These are phyloP conservation scores for Leccinum olivaceopallidum DNA, from an alignment of 768 basidiomycete species.

Conservation along the genomic window DNA sequence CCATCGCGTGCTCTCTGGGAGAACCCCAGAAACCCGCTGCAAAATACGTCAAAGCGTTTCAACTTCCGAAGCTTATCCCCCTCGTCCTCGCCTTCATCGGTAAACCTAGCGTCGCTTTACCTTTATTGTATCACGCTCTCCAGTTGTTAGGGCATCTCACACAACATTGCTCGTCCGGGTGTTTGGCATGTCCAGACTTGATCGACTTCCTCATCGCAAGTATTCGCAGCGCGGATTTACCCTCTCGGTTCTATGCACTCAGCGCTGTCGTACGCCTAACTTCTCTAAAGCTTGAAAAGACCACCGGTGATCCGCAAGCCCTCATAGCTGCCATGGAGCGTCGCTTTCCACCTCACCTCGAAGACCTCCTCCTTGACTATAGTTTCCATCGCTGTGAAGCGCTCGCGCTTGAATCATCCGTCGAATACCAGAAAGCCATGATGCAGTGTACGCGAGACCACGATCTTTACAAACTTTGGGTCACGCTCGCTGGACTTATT, in stretches of 20 bases:
- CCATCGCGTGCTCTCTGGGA: too few relatives aligned
- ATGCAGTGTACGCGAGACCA: slow-evolving; percentile 45
- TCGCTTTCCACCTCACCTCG: slow-evolving; percentile 47
- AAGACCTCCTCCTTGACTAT: slow-evolving; percentile 47
- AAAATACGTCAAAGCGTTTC: too few relatives aligned
- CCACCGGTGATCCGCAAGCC: slow-evolving; percentile 43
- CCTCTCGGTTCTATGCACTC: slow-evolving; percentile 35
- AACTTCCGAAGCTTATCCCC: too few relatives aligned
- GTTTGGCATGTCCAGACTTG: too few relatives aligned
- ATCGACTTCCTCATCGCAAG: too few relatives aligned
- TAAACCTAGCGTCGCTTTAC: too few relatives aligned
- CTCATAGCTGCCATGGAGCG: slow-evolving; percentile 45
- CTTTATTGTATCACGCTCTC: too few relatives aligned
- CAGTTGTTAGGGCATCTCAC: too few relatives aligned
- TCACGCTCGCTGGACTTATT: slow-evolving; percentile 49
- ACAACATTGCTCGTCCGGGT: too few relatives aligned
- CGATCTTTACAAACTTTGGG: slow-evolving; percentile 52
- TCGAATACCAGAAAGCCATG: slow-evolving; percentile 54
- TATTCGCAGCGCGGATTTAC: too few relatives aligned
- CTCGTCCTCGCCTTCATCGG: too few relatives aligned
- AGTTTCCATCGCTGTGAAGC: slow-evolving; percentile 48
- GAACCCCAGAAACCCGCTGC: too few relatives aligned
- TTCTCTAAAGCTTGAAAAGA: slow-evolving; percentile 43
- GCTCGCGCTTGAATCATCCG: slow-evolving; percentile 39
- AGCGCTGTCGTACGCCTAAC: slow-evolving; percentile 53